Conservation (phyloP, 2,329 filamentous ascomycete genomes). For the Aspergillus sp. region DNA sequence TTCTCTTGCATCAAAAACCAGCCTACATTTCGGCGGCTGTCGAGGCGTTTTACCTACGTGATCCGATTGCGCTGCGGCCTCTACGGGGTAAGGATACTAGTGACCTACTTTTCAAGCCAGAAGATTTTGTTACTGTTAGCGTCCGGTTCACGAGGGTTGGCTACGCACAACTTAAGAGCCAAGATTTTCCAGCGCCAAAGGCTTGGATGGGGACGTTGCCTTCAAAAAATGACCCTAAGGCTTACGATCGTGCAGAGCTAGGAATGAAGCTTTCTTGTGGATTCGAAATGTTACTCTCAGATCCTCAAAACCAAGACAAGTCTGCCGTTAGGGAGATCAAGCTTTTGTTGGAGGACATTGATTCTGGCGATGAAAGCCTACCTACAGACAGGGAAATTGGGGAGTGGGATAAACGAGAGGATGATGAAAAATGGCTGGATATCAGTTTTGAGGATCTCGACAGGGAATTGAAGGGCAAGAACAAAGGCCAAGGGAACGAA, state of each 20-base stretch:
- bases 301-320: conserved; percentile 62
- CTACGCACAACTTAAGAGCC: conserved; percentile 83
- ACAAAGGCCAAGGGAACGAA: conserved; percentile 27
- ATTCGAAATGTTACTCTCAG: conserved; percentile 75
- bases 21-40: conserved; percentile 73
- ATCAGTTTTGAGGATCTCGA: conserved; percentile 89
- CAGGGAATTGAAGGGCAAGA: conserved; percentile 60
- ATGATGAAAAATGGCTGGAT: conserved; percentile 85
- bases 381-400: conserved; percentile 68
- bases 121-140: conserved; percentile 72
- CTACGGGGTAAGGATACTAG: conserved; percentile 52
- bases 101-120: conserved; percentile 60
- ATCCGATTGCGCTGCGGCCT: conserved; percentile 66
- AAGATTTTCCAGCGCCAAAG: conserved; percentile 65
- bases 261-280: conserved; percentile 89
- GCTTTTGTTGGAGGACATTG: conserved; percentile 67
- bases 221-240: conserved; percentile 39
- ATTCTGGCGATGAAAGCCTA: conserved; percentile 62
- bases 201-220: conserved; percentile 46
- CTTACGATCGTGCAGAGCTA: conserved; percentile 49
- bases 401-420: conserved; percentile 63
- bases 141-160: conserved; percentile 80
- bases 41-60: conserved; percentile 87
- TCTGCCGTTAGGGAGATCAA: conserved; percentile 66
- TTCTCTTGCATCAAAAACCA: conserved; percentile 67